Base-by-base conservation (phyloP, 176 grass and related monocot species). In the Avena atlantica region DNA sequence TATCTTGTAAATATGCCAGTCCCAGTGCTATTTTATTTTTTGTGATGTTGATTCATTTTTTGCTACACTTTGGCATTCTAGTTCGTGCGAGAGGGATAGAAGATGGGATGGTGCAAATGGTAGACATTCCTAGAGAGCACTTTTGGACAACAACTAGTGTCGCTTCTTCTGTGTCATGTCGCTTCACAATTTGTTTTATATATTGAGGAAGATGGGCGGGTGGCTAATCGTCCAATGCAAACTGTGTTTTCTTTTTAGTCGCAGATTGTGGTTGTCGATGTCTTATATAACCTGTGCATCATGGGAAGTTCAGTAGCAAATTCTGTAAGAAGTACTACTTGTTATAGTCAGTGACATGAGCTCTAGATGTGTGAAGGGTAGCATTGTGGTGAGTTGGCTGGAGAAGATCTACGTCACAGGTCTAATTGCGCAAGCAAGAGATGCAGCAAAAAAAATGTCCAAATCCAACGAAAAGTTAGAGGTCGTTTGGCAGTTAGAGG, bases 51-150 rank as follows among this genome's bases (percentile, higher is more conserved):
- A 19, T 40, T 65, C 40, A 14, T 49, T 40, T 37, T 7, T 27
- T 68, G 48, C 69, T 17, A 83, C 27, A 47, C 1, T 83, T 71
- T 24, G 44, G 6, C 17, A 14, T 76, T 61, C 1, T 14, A 25
- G 2, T 83, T 49, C 19, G 8, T 70, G 14, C 31, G 86, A 89
- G 90, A 78, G 85, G 83, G 85, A 40, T 67, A 83, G 85, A 97
- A 86, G 80, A 90, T 52, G 74, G 83, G 52, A 85, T 97, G 91
- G 91, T 82, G 87, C 1, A 88, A 29, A 69, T 86, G 40, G 23
- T 56, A 85, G 89, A 91, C 95, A 89, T 92, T 95, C 63, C 78
- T 84, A 86, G 89, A 95, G 82, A 85, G 25, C 25, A 88, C 89
- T 92, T 91, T 92, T 91, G 62, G 50, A 91, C 69, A 98, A 61